Base-by-base conservation (phyloP, 2,329 filamentous ascomycete species). In the Penicillium decumbens region DNA sequence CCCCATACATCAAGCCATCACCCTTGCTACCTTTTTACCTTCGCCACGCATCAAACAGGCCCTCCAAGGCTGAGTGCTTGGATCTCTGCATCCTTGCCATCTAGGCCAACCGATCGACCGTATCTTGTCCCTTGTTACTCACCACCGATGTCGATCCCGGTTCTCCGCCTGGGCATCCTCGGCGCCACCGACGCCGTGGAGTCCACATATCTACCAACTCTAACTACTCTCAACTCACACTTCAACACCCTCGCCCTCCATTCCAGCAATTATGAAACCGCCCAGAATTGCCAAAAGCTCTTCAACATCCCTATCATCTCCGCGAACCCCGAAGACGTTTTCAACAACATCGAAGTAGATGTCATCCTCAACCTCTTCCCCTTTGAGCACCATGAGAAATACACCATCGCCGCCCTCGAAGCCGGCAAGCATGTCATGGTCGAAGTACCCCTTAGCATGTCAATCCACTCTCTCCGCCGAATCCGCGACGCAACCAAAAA, bases 391-490 rank as follows among this genome's bases (percentile, higher is more conserved):
- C 82, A 84, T 60, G 73, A 73, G n/a, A 51, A 66, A 3, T 75
- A 81, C 49, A 74, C 73, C 2, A 68, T 83, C 24, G 58, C 75
- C 0, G 80, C 80, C 0, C 68, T 85, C 1, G 53, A 76, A 45
- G 65, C 76, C 13, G 72, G 75, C 45, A 85, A 85, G 61, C 69
- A 78, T 53, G 76, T 78, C 9, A 72, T 85, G 50, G 67, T 85
- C 3, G 81, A 85, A 61, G 83, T 83, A 49, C 82, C 82, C 0
- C 58, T 81, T 1, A 73, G 79, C 0, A 59, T 84, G 4, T 77
- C 71, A 23, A 64, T 77, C 18, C 70, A 67, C 2, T 75, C 76
- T 41, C 67, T 76, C 0, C 65, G 76, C 24, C 61, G 66, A 0
- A 75, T 85, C 20, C 65, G 77, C 27, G 74, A 68, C 0, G 80